These are phyloP conservation scores for Stipa capillata DNA, from an alignment of 176 grass and related monocot species.

Conservation along the genomic window DNA sequence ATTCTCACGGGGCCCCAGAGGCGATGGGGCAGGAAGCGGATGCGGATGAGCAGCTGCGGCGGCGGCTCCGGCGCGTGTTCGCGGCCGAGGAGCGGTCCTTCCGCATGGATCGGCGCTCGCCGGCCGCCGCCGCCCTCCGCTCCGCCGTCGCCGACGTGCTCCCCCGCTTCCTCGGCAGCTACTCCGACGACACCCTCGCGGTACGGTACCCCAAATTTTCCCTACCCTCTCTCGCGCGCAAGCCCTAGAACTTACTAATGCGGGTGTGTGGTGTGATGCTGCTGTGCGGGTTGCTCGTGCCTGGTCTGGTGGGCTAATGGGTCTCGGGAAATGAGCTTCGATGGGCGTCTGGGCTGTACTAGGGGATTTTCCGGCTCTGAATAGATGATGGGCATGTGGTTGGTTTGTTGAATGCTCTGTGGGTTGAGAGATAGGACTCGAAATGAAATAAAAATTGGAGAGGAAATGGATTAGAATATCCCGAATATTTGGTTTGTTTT, in stretches of 20 bases:
- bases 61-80: conserved; percentile 16
- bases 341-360: not conserved
- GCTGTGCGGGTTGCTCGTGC: not conserved
- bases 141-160: conserved; percentile 42
- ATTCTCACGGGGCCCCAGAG: not conserved
- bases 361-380: not conserved
- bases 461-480: not conserved
- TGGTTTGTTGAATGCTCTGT: not conserved
- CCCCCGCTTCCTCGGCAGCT: conserved; percentile 50
- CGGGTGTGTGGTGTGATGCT: not conserved
- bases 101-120: conserved; percentile 44
- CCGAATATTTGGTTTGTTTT: not conserved
- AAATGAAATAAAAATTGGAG: not conserved
- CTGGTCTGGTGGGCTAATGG: not conserved
- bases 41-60: conserved; percentile 3
- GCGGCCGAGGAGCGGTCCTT: conserved; percentile 32
- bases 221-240: not conserved
- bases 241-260: not conserved
- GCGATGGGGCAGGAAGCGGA: conserved; percentile 27
- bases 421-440: not conserved
- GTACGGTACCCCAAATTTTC: not conserved
- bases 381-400: not conserved
- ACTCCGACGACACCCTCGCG: conserved; percentile 50
- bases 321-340: not conserved
- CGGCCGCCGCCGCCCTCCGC: conserved; percentile 22